Evolutionary conservation across 2,329 filamentous ascomycete genomes (phyloP).

Genomic region (Xylariaceae sp.): DNA sequence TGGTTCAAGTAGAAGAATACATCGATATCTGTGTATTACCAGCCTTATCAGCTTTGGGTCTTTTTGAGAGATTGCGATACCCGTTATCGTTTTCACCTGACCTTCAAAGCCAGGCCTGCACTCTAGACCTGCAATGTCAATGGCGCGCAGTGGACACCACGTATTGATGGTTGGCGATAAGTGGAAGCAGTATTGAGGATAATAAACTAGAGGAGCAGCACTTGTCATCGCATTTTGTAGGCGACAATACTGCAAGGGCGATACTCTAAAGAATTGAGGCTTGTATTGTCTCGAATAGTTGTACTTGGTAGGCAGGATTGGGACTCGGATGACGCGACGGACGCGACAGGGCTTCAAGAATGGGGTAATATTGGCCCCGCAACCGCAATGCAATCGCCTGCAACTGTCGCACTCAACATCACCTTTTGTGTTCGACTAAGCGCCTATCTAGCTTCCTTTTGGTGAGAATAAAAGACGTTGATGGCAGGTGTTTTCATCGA

Average conservation of each 20-base stretch:
- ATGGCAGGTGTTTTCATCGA: too few relatives aligned
- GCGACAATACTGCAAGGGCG: too few relatives aligned
- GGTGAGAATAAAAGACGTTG: too few relatives aligned
- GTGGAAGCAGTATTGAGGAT: slow-evolving; percentile 69
- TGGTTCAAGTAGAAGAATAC: slow-evolving; percentile 75
- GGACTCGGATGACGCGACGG: slow-evolving; percentile 12
- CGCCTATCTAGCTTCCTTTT: neutral
- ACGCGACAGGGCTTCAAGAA: slow-evolving; percentile 20
- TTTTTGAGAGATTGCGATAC: neutral
- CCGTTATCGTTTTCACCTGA: slow-evolving; percentile 38
- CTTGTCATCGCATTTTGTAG: slow-evolving; percentile 55
- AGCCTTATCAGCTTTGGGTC: neutral
- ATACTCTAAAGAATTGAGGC: too few relatives aligned
- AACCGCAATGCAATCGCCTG: too few relatives aligned
- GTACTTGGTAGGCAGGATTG: too few relatives aligned
- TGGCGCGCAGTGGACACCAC: slow-evolving; percentile 64
- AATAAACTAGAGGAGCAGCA: slow-evolving; percentile 45
- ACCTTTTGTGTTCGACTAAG: too few relatives aligned
- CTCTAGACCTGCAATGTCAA: slow-evolving; percentile 57
- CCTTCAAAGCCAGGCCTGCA: slow-evolving; percentile 61
- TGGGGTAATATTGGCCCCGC: slow-evolving; percentile 17
- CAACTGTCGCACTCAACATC: too few relatives aligned
- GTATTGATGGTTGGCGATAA: slow-evolving; percentile 65
- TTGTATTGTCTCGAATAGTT: too few relatives aligned
- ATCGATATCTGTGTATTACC: slow-evolving; percentile 52